Base-by-base conservation (phyloP, 371 early-diverging fungal genomes). In the Entomophthora muscae region DNA sequence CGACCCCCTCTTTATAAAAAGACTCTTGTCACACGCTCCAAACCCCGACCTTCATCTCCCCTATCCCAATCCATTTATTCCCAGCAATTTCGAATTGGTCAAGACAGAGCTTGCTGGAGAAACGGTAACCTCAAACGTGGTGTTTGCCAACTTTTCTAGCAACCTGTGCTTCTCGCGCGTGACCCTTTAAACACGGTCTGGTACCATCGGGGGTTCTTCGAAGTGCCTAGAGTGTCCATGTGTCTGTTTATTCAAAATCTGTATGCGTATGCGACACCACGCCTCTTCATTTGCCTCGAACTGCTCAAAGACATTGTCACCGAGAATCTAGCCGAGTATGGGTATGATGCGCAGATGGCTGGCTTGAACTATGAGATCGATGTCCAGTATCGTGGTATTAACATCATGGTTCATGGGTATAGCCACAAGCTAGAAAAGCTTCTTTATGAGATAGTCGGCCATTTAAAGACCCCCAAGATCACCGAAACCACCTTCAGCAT, bases 261-360 rank as follows among this genome's bases (percentile, higher is more conserved):
- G 21, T 61, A 33, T 30, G 31, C n/a, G 23, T 61, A 61, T 24
- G 69, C 71, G 10, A 72, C 75, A 3, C 79, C 82, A 1, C 55
- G 63, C 13, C 68, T 70, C 32, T 73, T 74, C 55, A 77, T 82
- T 52, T 68, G 80, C 29, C 74, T 79, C 3, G 69, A 78, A 51
- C 75, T 96, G 28, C 90, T 82, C 68, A 79, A 81, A 5, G 85
- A 86, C 64, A 67, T 91, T 7, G 70, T 94, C 28, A 82, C 82
- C 64, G 93, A 95, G 71, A 77, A 79, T 1, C 71, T 96, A 62
- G 87, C 78, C 64, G 90, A 92, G 69, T 83, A 81, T 63, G 78
- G 85, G 0, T 95, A 96, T 70, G 87, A 87, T 66, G 97, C 95
- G 2, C 84, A 85, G 68, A 78, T 88, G 13, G 92, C 93, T 0